These are phyloP conservation scores for Cytospora paraplurivora DNA, from an alignment of 2,329 filamentous ascomycete species.

Conservation along the genomic window DNA sequence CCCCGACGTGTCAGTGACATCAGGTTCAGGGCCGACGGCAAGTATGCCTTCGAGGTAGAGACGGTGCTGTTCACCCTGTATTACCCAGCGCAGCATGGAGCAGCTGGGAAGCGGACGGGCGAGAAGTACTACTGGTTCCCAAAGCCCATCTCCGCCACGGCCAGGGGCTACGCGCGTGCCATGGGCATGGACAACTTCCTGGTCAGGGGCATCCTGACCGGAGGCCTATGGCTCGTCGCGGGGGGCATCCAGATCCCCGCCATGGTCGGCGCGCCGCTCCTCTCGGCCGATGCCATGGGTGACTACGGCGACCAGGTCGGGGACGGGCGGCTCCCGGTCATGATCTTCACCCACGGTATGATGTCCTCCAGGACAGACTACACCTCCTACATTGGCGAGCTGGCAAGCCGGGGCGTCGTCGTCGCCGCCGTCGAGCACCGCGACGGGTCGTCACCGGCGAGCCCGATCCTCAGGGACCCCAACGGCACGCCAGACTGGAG, in stretches of 20 bases:
- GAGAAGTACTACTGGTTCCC: slow-evolving; percentile 23
- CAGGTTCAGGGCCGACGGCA: slow-evolving; percentile 11
- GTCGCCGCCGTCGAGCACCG: slow-evolving; percentile 55
- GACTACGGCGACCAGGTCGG: slow-evolving; percentile 17
- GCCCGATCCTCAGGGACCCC: slow-evolving; percentile 40
- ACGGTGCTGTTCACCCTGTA: slow-evolving; percentile 29
- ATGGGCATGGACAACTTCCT: slow-evolving; percentile 24
- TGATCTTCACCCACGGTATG: slow-evolving; percentile 57
- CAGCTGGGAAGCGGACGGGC: background rate
- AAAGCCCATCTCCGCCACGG: slow-evolving; percentile 23
- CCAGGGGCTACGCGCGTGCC: slow-evolving; percentile 25
- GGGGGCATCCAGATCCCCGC: slow-evolving; percentile 22
- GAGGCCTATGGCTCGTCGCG: slow-evolving; percentile 22
- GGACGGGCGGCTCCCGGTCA: slow-evolving; percentile 42
- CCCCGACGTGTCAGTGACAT: slow-evolving; percentile 17
- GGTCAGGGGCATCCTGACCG: slow-evolving; percentile 9
- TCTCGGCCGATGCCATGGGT: background rate
- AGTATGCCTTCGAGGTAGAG: slow-evolving; percentile 25
- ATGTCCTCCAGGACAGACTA: slow-evolving; percentile 54
- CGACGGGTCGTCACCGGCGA: slow-evolving; percentile 53
- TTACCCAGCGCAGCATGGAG: slow-evolving; percentile 15
- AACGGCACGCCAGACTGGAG: slow-evolving; percentile 29
- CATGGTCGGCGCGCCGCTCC: slow-evolving; percentile 21
- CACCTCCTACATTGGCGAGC: slow-evolving; percentile 52
- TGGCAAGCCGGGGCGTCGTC: slow-evolving; percentile 52